These are phyloP conservation scores for Plasmodiophora brassicae DNA, from an alignment of 208 protist species.

Conservation along the genomic window DNA sequence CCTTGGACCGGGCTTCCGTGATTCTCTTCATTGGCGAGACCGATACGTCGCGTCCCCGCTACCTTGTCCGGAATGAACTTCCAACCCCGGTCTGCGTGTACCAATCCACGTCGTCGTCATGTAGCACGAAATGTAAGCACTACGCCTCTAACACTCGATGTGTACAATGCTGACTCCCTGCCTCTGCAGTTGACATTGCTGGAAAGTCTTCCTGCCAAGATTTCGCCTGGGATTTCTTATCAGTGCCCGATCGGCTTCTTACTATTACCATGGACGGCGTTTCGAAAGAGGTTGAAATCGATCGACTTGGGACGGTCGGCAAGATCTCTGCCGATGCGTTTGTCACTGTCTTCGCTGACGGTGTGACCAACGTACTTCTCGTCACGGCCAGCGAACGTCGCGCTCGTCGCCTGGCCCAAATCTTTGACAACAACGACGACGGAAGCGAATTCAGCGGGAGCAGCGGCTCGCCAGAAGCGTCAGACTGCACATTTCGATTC, in stretches of 20 bases:
- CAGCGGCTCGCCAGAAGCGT: no score
- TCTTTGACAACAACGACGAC: neutral
- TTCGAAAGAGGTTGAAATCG: neutral
- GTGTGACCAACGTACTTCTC: neutral
- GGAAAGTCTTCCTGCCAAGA: neutral
- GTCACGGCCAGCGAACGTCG: neutral
- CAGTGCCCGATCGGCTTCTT: neutral
- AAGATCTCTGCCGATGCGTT: neutral
- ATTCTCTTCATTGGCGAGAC: neutral
- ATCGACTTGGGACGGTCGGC: neutral
- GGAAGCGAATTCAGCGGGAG: neutral
- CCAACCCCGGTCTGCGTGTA: neutral
- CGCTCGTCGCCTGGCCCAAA: neutral
- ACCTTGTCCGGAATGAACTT: neutral
- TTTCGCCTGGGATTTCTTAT: slow-evolving; percentile 14
- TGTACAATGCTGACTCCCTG: no score
- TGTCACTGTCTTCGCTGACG: neutral
- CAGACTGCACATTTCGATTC: neutral
- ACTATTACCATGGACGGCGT: neutral
- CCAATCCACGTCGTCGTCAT: neutral
- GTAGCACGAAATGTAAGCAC: no score
- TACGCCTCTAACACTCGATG: no score
- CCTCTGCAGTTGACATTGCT: neutral
- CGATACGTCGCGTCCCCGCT: neutral
- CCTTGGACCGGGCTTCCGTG: neutral